Conservation (phyloP, 2,329 filamentous ascomycete genomes). For the Penicillium sclerotiorum region DNA sequence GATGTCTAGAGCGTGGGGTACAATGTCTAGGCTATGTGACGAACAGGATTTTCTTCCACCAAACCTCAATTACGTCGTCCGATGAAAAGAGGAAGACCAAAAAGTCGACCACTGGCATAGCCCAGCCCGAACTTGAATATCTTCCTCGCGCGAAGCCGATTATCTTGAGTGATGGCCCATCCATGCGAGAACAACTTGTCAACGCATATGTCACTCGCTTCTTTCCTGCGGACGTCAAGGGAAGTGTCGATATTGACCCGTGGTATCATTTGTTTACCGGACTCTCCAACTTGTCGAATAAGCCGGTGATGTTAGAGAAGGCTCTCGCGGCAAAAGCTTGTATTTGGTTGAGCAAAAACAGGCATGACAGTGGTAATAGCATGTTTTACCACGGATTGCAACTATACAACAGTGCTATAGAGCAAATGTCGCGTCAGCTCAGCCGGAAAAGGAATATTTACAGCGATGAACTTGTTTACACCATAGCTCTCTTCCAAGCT, state of each 20-base stretch:
- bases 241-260: conserved; percentile 8
- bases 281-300: conserved; percentile 2
- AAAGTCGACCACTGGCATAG: neutral
- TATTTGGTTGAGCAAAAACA: conserved; percentile 5
- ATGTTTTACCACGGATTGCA: conserved; percentile 9
- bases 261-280: conserved; percentile 5
- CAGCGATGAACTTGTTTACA: conserved; percentile 11
- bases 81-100: neutral
- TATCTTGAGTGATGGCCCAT: conserved; percentile 1
- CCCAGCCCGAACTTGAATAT: neutral
- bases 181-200: conserved; percentile 5
- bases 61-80: neutral
- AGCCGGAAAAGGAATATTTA: conserved; percentile 2
- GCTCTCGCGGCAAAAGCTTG: conserved; percentile 6
- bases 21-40: conserved; percentile 5
- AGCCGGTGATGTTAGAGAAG: conserved; percentile 7
- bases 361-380: neutral
- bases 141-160: neutral
- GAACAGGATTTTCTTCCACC: conserved; percentile 1
- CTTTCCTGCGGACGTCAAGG: conserved; percentile 5
- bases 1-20: conserved; percentile 1
- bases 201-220: conserved; percentile 3
- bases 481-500: conserved; percentile 5
- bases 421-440: conserved; percentile 7
- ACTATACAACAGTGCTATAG: conserved; percentile 14